Base-by-base conservation (phyloP, 1,284 basidiomycete species). In the Exsudoporus floridanus region DNA sequence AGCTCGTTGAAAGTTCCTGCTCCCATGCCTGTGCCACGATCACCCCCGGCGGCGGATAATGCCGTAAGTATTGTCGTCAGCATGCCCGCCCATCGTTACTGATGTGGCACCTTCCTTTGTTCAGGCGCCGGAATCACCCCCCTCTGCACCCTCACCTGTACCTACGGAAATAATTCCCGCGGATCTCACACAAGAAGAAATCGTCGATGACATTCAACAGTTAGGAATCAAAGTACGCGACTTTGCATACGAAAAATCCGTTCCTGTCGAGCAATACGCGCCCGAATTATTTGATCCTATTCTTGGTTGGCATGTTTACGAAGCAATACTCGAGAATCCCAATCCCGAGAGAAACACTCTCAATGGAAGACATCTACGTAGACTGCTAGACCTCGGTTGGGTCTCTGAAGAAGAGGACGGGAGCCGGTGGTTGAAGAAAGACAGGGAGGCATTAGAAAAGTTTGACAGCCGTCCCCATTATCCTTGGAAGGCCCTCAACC, bases 221-320 rank as follows among this genome's bases (percentile, higher is more conserved):
- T 65, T 60, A 8, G 76, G 77, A 31, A 73, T 83, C 63, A 81
- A 79, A 67, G 73, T 81, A 31, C 75, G 74, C 58, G 81, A 83
- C 66, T 82, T 74, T 57, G 79, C 74, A 3, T 70, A 72, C 54
- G 69, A 66, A 46, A 33, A 37, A 19, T 30, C 53, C 3, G 7
- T 50, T 10, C 57, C 61, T 6, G 14, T 42, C 19, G 49, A 59
- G n/a, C 33, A 56, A 37, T 48, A 46, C 35, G 65, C 69, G 16
- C 59, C 64, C 2, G 75, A 74, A 50, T 63, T 75, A 13, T 80
- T 78, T 48, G 75, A 80, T 53, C 77, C 71, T 8, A 52, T 71
- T 34, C 57, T 69, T 34, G 62, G 55, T 16, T 69, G 69, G 59
- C 60, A 71, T 31, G 53, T 66, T 19, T 73, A 70, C 33, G 70